These are phyloP conservation scores for Darksidea phi DNA, from an alignment of 495 filamentous ascomycete species.

Conservation along the genomic window DNA sequence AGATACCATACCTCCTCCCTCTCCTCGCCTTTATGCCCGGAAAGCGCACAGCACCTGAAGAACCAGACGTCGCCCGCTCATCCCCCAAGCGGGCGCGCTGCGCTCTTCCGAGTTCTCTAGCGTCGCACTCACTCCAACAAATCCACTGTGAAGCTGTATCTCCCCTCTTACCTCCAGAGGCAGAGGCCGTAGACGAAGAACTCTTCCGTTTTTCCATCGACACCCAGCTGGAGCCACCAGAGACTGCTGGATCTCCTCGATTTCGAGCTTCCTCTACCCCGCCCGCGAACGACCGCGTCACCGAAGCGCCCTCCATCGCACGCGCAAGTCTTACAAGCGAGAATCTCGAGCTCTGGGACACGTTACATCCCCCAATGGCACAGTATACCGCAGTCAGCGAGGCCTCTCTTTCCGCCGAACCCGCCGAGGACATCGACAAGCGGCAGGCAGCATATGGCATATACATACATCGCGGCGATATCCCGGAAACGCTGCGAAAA, in stretches of 20 bases:
- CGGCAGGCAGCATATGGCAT: slow-evolving; percentile 19
- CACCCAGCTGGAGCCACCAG: slow-evolving; percentile 9
- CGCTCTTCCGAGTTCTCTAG: slow-evolving; percentile 15
- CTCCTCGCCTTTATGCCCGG: slow-evolving; percentile 16
- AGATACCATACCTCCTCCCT: slow-evolving; percentile 13
- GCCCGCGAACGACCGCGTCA: slow-evolving; percentile 9
- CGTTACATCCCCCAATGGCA: slow-evolving; percentile 13
- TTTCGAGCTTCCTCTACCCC: slow-evolving; percentile 9
- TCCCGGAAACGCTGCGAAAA: slow-evolving; percentile 21
- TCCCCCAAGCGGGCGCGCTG: slow-evolving; percentile 21
- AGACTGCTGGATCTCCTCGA: slow-evolving; percentile 13
- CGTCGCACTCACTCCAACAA: too few species aligned
- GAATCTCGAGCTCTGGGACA: slow-evolving; percentile 20
- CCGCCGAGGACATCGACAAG: slow-evolving; percentile 16
- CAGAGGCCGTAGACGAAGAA: background rate
- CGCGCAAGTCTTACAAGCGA: slow-evolving; percentile 19
- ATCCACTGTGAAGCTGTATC: slow-evolving; percentile 16
- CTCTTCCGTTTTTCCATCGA: slow-evolving; percentile 11
- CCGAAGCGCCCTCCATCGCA: slow-evolving; percentile 12
- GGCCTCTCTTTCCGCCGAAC: slow-evolving; percentile 17
- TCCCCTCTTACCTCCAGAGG: slow-evolving; percentile 11
- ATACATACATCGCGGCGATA: slow-evolving; percentile 18
- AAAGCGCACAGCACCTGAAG: slow-evolving; percentile 19
- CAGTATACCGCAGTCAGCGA: slow-evolving; percentile 11
- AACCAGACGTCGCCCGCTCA: slow-evolving; percentile 20